These are phyloP conservation scores for Globisporangium camurandrum DNA, from an alignment of 352 stramenopile genomes.

Conservation along the genomic window DNA sequence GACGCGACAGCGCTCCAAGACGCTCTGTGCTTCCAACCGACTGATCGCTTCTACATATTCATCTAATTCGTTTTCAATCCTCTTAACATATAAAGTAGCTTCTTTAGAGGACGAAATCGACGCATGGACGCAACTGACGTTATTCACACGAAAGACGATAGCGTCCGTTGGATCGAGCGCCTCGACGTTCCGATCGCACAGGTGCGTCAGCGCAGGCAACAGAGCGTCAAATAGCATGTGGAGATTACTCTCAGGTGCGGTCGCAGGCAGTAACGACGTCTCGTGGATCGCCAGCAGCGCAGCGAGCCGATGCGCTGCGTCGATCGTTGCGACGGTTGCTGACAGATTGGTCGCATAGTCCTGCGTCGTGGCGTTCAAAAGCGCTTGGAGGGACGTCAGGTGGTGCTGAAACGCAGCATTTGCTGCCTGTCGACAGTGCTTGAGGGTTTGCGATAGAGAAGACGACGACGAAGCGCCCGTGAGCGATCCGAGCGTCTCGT, in stretches of 20 bases:
- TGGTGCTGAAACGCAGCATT: slow-evolving; percentile 45
- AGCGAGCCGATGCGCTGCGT: slow-evolving; percentile 47
- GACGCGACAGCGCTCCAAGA: slow-evolving; percentile 40
- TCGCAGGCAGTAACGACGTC: slow-evolving; percentile 41
- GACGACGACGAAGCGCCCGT: slow-evolving; percentile 18
- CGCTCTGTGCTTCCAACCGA: slow-evolving; percentile 29
- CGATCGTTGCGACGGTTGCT: slow-evolving; percentile 49
- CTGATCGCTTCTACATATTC: slow-evolving; percentile 33
- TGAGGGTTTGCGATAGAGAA: slow-evolving; percentile 28
- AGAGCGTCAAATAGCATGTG: slow-evolving; percentile 41
- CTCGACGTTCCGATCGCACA: slow-evolving; percentile 39
- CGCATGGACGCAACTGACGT: slow-evolving; percentile 56
- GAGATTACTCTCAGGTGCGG: slow-evolving; percentile 45
- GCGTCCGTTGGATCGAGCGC: slow-evolving; percentile 34
- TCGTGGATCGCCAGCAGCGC: slow-evolving; percentile 52
- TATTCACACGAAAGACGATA: slow-evolving; percentile 65
- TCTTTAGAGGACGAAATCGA: slow-evolving; percentile 36
- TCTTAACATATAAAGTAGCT: slow-evolving; percentile 26
- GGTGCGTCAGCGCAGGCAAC: slow-evolving; percentile 34
- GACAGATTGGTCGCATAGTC: slow-evolving; percentile 53
- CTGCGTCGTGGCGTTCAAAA: slow-evolving; percentile 32
- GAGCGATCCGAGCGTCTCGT: slow-evolving; percentile 45
- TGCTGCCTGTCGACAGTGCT: slow-evolving; percentile 29
- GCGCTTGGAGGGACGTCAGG: slow-evolving; percentile 40
- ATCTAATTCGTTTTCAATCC: slow-evolving; percentile 26